phyloP scores from a whole-genome alignment of 805 yeast species.

The Cyberlindnera mycetangii region DNA sequence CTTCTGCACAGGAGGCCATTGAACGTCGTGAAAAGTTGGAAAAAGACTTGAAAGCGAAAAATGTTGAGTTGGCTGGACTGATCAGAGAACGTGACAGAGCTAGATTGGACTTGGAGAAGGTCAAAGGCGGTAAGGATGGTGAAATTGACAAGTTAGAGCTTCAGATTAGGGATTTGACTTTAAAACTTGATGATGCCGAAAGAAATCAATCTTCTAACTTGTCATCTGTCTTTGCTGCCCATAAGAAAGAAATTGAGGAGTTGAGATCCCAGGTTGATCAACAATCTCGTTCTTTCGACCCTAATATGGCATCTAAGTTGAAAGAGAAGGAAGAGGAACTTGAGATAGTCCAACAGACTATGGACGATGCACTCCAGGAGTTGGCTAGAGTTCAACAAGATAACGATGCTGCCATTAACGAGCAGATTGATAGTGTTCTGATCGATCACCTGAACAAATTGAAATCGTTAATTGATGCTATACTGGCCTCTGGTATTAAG shows the following conservation, averaged over 20 bases:
- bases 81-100: slow-evolving; percentile 90
- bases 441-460: slow-evolving; percentile 47
- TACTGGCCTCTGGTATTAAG: slow-evolving; percentile 64
- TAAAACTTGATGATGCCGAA: slow-evolving; percentile 56
- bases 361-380: slow-evolving; percentile 67
- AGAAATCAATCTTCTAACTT: slow-evolving; percentile 62
- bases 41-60: slow-evolving; percentile 79
- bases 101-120: slow-evolving; percentile 72
- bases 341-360: slow-evolving; percentile 73
- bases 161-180: slow-evolving; percentile 58
- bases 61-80: slow-evolving; percentile 82
- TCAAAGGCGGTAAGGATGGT: slow-evolving; percentile 59
- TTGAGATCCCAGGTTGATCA: slow-evolving; percentile 38
- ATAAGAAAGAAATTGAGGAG: slow-evolving; percentile 57
- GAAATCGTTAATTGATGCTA: slow-evolving; percentile 61
- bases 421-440: slow-evolving; percentile 54
- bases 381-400: slow-evolving; percentile 48
- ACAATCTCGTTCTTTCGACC: slow-evolving; percentile 21
- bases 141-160: slow-evolving; percentile 66
- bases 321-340: slow-evolving; percentile 73
- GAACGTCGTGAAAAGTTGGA: slow-evolving; percentile 80
- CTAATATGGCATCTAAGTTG: slow-evolving; percentile 43
- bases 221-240: slow-evolving; percentile 55
- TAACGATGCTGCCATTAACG: slow-evolving; percentile 51
- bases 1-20: slow-evolving; percentile 86